phyloP scores from a whole-genome alignment of 2,329 filamentous ascomycete genomes.

The Arthroderma sp. region DNA sequence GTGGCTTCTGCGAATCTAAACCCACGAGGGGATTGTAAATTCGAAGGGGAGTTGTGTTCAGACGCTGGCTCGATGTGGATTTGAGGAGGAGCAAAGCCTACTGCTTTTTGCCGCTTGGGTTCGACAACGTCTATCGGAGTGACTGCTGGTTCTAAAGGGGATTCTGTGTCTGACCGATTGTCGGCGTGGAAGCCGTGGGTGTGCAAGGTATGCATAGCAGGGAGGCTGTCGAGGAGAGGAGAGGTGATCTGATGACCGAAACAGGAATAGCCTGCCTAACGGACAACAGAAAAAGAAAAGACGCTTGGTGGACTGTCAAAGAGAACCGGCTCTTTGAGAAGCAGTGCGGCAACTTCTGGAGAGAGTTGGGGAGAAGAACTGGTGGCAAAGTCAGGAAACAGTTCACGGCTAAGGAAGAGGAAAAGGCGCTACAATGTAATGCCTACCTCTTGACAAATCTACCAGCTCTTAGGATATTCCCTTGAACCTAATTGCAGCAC shows the following conservation, averaged over 20 bases:
- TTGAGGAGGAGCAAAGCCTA: constrained; percentile 15
- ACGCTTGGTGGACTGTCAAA: background rate
- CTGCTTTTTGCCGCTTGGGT: constrained; percentile 20
- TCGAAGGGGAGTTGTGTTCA: constrained; percentile 17
- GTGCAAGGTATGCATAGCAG: constrained; percentile 10
- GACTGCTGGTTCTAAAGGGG: constrained; percentile 15
- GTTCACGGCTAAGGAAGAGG: background rate
- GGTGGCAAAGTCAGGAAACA: background rate
- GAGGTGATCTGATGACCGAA: background rate
- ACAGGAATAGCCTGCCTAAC: background rate
- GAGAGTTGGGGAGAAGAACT: background rate
- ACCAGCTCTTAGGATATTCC: no score
- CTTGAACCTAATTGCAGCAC: no score
- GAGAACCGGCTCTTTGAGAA: background rate
- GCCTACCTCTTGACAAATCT: no score
- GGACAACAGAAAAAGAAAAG: background rate
- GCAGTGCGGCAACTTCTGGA: background rate
- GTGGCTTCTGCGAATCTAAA: constrained; percentile 55
- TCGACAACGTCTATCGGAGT: constrained; percentile 27
- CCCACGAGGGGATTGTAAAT: constrained; percentile 32
- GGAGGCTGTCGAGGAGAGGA: background rate
- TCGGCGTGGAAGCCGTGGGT: constrained; percentile 6
- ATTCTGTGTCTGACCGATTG: constrained; percentile 10
- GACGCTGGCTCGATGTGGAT: constrained; percentile 15
- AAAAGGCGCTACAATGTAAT: no score